A percentile compares a stretch with the other conserved stretches of the same genome.
phyloP scores from a whole-genome alignment of 208 protist genomes.

The Wallacemonas rigidus region DNA sequence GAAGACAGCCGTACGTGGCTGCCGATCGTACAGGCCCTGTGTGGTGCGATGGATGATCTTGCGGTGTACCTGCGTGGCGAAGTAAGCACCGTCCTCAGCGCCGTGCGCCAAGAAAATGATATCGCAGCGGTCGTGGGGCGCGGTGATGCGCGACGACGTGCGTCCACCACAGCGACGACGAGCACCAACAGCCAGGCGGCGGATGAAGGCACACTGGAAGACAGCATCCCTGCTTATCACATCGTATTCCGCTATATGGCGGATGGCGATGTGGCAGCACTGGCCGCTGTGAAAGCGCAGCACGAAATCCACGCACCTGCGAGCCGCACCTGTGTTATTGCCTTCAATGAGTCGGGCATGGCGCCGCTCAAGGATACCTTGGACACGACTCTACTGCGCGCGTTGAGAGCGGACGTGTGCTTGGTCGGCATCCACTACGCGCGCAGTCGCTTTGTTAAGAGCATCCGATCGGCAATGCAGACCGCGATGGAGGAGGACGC shows the following conservation, averaged over 20 bases:
- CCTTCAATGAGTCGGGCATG: conserved; percentile 56
- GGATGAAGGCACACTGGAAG: background rate
- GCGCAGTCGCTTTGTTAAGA: conserved; percentile 57
- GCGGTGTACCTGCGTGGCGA: conserved; percentile 15
- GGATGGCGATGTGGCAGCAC: background rate
- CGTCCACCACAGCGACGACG: background rate
- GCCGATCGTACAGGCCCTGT: background rate
- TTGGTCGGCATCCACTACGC: conserved; percentile 64
- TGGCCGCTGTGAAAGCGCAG: conserved; percentile 8
- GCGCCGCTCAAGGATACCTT: conserved; percentile 42
- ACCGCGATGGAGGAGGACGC: conserved; percentile 16
- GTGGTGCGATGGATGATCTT: background rate
- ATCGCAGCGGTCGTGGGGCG: conserved; percentile 7
- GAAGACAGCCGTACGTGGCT: background rate
- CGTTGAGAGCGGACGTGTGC: conserved; percentile 52
- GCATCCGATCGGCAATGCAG: conserved; percentile 18
- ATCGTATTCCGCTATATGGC: conserved; percentile 8
- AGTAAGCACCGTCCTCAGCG: background rate
- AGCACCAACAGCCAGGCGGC: background rate
- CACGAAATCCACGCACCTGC: conserved; percentile 20
- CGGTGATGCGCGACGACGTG: background rate
- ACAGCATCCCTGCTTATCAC: background rate
- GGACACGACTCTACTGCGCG: conserved; percentile 38
- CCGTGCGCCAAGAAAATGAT: conserved; percentile 3
- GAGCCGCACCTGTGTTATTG: conserved; percentile 37